A percentile compares a stretch with the other conserved stretches of the same genome.
Conservation (phyloP, 2,329 filamentous ascomycete species). For the Ophiostoma angusticollis region DNA sequence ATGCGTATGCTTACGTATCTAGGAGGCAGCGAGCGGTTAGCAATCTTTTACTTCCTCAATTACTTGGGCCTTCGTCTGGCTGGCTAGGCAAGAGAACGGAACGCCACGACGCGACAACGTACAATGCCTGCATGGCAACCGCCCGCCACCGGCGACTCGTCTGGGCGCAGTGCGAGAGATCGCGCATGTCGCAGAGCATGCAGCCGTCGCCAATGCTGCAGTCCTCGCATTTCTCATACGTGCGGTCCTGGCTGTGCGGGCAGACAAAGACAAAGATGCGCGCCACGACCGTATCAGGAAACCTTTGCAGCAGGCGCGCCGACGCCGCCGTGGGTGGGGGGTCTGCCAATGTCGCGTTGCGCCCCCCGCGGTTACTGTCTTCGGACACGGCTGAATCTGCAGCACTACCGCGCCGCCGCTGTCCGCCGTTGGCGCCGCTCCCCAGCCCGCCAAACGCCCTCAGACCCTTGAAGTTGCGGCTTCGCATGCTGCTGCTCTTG, state of each 20-base stretch:
- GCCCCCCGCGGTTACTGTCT: too few relatives aligned
- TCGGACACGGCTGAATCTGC: too few relatives aligned
- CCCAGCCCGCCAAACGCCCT: constrained; percentile 5
- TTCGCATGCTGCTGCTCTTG: neutral
- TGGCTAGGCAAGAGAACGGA: neutral
- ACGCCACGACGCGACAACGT: constrained; percentile 25
- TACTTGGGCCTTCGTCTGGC: too few relatives aligned
- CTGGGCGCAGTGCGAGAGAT: constrained; percentile 66
- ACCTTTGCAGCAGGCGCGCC: constrained; percentile 31
- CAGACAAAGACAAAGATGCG: constrained; percentile 74
- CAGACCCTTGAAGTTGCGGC: constrained; percentile 6
- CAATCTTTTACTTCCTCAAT: too few relatives aligned
- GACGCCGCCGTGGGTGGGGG: constrained; percentile 28
- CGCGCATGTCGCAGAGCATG: constrained; percentile 86
- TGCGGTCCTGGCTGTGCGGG: constrained; percentile 65
- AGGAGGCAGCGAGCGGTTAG: too few relatives aligned
- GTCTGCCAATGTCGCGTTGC: neutral
- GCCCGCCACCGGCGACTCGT: constrained; percentile 61
- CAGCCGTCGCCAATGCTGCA: constrained; percentile 68
- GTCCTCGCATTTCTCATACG: constrained; percentile 72
- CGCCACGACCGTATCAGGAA: constrained; percentile 58
- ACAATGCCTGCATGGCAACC: constrained; percentile 39
- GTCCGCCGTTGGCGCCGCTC: constrained; percentile 2
- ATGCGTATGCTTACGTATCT: constrained; percentile 87
- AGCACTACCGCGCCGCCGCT: too few relatives aligned